Evolutionary conservation across 352 stramenopile genomes (phyloP).

Genomic region (Phytopythium cucurbitacearum): DNA sequence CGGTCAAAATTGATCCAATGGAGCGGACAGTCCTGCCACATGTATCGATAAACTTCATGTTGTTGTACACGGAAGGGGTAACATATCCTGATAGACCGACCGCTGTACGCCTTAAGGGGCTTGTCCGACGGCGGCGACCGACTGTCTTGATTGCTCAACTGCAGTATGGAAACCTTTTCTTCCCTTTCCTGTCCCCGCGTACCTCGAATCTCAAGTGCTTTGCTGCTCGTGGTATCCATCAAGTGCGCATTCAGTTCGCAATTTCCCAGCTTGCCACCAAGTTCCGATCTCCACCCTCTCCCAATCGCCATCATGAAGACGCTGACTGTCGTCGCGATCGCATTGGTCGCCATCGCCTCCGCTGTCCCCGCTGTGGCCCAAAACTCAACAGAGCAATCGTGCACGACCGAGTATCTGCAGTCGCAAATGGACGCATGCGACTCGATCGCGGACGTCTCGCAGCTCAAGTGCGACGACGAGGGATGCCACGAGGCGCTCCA

Average conservation of each 20-base stretch:
- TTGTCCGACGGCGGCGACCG: slow-evolving; percentile 1
- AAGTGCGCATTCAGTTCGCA: slow-evolving; percentile 12
- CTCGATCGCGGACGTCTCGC: slow-evolving; percentile 27
- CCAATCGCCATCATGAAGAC: slow-evolving; percentile 19
- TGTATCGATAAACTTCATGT: no score
- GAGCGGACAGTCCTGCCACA: no score
- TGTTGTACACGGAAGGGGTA: no score
- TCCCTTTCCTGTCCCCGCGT: no score
- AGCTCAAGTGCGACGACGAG: slow-evolving; percentile 31
- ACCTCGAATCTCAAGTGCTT: no score
- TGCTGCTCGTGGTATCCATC: background rate
- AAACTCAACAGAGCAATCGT: slow-evolving; percentile 6
- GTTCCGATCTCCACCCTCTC: background rate
- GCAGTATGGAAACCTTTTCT: background rate
- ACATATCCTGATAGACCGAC: no score
- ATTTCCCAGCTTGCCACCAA: slow-evolving; percentile 10
- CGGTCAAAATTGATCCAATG: no score
- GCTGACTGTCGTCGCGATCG: slow-evolving; percentile 5
- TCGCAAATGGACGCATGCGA: slow-evolving; percentile 28
- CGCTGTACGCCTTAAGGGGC: no score
- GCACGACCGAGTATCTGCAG: slow-evolving; percentile 16
- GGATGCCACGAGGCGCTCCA: slow-evolving; percentile 34
- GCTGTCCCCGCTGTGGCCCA: slow-evolving; percentile 3
- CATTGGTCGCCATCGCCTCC: slow-evolving; percentile 6
- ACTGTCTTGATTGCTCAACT: slow-evolving; percentile 1